Evolutionary conservation across 106 monocot species (phyloP).

Genomic region (Alisma plantagoaquatica): DNA sequence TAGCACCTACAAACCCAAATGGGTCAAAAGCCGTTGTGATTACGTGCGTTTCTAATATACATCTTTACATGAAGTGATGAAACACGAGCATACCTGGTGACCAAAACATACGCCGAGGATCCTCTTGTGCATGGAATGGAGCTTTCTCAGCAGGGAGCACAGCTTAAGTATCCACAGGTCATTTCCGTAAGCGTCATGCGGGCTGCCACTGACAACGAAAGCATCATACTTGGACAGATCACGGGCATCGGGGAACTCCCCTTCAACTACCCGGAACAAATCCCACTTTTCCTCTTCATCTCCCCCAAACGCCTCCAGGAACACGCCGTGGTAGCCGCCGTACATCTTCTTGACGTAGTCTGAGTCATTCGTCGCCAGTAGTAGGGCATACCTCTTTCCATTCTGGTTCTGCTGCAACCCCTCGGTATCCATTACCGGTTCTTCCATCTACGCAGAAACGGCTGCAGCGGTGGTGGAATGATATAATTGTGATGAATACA

Average conservation of each 20-base stretch:
- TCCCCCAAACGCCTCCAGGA: conserved; percentile 38
- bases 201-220: conserved; percentile 77
- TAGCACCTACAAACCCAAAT: conserved; percentile 6
- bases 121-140: conserved; percentile 52
- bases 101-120: conserved; percentile 86
- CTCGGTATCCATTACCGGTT: too few relatives aligned
- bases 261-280: conserved; percentile 58
- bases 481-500: too few relatives aligned
- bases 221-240: conserved; percentile 52
- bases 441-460: too few relatives aligned
- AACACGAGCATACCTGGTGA: conserved; percentile 47
- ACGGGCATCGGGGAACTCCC: conserved; percentile 51
- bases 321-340: conserved; percentile 79
- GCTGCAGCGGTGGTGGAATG: too few relatives aligned
- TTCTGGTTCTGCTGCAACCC: not conserved
- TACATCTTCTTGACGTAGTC: conserved; percentile 69
- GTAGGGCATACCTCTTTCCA: conserved; percentile 49
- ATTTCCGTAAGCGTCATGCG: conserved; percentile 58
- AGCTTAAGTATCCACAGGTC: conserved; percentile 63
- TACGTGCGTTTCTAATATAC: not conserved
- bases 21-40: not conserved
- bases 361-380: conserved; percentile 55
- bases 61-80: not conserved
- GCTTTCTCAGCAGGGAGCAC: conserved; percentile 37
- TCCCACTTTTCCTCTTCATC: conserved; percentile 73